Base-by-base conservation (phyloP, 768 basidiomycete species). In the Psilocybe azurescens region DNA sequence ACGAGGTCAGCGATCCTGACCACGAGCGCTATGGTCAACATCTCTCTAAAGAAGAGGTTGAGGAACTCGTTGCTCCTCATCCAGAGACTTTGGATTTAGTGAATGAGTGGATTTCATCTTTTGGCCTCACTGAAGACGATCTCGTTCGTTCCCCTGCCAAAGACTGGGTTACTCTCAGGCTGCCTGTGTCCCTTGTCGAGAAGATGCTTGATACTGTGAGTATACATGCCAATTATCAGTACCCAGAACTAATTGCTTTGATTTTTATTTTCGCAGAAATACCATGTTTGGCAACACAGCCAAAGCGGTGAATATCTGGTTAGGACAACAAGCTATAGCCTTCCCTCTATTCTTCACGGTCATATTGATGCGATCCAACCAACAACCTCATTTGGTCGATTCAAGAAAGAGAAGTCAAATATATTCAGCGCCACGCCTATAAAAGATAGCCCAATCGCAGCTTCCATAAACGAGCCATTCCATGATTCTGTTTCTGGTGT, bases 281-380 rank as follows among this genome's bases (percentile, higher is more conserved):
- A 88, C 65, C 73, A 83, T 57, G 70, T 87, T 36, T 89, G 81
- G 76, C 76, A 77, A 32, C 83, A 89, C 65, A 66, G 70, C 3
- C 70, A 71, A 14, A 81, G 74, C 39, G 86, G 82, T 0, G 82
- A 84, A 51, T 76, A 76, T 24, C 71, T 89, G 36, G 78, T 90
- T 47, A 82, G 90, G 65, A 88, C 90, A 2, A 85, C 84, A 3
- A 78, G 78, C 60, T 91, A 89, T 73, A 87, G 84, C 62, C 79
- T 91, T 16, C 90, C 90, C 0, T 76, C 75, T 30, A 65, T 79
- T 53, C 65, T 91, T 30, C 82, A 88, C 63, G 76, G 78, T 1
- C 88, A 91, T 67, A 69, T 91, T 55, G 87, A 90, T 52, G 73
- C 90, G 33, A 75, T 91, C 33, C 86, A 89, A 59, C 90, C 90